phyloP scores from a whole-genome alignment of 2,329 filamentous ascomycete species.

The Fonsecaea erecta region DNA sequence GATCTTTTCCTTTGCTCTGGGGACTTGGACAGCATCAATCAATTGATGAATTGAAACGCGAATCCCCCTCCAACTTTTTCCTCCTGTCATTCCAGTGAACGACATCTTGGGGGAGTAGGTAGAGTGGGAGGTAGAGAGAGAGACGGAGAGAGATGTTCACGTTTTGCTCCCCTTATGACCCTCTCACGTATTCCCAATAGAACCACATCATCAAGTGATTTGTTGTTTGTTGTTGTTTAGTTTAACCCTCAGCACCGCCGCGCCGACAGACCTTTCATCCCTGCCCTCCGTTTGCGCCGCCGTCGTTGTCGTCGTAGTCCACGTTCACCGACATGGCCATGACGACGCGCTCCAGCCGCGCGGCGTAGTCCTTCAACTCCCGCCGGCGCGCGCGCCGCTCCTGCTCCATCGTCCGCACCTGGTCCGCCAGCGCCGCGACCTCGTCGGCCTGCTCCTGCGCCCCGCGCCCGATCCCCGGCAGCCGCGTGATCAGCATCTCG shows the following conservation, averaged over 20 bases:
- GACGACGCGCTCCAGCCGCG: constrained; percentile 48
- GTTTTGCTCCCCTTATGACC: background rate
- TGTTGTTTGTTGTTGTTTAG: too few relatives aligned
- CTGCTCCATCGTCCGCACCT: constrained; percentile 51
- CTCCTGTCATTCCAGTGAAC: constrained; percentile 5
- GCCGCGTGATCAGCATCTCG: constrained; percentile 52
- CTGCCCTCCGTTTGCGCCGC: constrained; percentile 1
- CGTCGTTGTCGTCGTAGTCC: constrained; percentile 15
- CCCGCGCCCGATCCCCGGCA: constrained; percentile 53
- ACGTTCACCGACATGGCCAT: constrained; percentile 36
- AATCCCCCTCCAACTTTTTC: background rate
- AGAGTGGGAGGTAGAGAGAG: too few relatives aligned
- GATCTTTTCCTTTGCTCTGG: background rate
- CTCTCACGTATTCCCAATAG: background rate
- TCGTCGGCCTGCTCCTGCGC: constrained; percentile 52
- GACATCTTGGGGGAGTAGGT: background rate
- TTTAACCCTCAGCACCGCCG: too few relatives aligned
- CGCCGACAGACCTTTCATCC: constrained; percentile 9
- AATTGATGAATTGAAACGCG: background rate
- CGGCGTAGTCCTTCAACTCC: constrained; percentile 49
- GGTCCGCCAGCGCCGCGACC: constrained; percentile 50
- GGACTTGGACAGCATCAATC: constrained; percentile 2
- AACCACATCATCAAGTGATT: background rate
- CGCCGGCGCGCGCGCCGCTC: constrained; percentile 48
- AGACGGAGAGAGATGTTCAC: background rate